These are phyloP conservation scores for Physcomitrellopsis africana DNA, from an alignment of 225 moss, liverwort and hornwort species.

Conservation along the genomic window DNA sequence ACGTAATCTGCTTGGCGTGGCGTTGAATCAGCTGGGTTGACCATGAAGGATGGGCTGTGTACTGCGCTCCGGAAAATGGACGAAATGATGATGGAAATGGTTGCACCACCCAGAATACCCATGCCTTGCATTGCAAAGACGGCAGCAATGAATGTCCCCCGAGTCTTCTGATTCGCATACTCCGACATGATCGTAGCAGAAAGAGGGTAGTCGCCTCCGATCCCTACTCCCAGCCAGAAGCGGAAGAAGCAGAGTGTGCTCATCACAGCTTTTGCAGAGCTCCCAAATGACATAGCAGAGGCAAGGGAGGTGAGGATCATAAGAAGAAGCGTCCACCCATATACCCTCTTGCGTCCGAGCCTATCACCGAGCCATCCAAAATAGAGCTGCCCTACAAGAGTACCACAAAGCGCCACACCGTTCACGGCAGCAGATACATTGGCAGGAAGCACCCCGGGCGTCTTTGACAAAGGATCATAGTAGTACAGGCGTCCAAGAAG, in stretches of 20 bases:
- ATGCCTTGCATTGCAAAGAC: no score
- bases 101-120: slow-evolving; percentile 11
- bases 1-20: slow-evolving; percentile 43
- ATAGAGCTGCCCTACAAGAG: slow-evolving; percentile 27
- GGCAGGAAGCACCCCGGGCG: slow-evolving; percentile 34
- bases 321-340: slow-evolving; percentile 20
- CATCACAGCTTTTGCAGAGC: slow-evolving; percentile 26
- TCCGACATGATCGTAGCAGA: slow-evolving; percentile 53
- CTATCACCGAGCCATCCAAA: slow-evolving; percentile 39
- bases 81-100: slow-evolving; percentile 33
- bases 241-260: slow-evolving; percentile 43
- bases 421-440: slow-evolving; percentile 32
- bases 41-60: slow-evolving; percentile 6
- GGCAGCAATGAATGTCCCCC: slow-evolving; percentile 47
- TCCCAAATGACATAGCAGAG: slow-evolving; percentile 39
- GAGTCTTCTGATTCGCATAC: slow-evolving; percentile 41
- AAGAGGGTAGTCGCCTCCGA: slow-evolving; percentile 19
- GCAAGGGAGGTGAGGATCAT: slow-evolving; percentile 37
- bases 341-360: slow-evolving; percentile 48
- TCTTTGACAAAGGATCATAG: slow-evolving; percentile 19
- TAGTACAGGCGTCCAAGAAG: slow-evolving; percentile 38
- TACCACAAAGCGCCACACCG: slow-evolving; percentile 12
- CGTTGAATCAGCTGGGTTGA: slow-evolving; percentile 23
- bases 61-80: slow-evolving; percentile 20
- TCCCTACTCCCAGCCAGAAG: slow-evolving; percentile 48